phyloP scores from a whole-genome alignment of 2,329 filamentous ascomycete genomes.

The Colletotrichum lentis region DNA sequence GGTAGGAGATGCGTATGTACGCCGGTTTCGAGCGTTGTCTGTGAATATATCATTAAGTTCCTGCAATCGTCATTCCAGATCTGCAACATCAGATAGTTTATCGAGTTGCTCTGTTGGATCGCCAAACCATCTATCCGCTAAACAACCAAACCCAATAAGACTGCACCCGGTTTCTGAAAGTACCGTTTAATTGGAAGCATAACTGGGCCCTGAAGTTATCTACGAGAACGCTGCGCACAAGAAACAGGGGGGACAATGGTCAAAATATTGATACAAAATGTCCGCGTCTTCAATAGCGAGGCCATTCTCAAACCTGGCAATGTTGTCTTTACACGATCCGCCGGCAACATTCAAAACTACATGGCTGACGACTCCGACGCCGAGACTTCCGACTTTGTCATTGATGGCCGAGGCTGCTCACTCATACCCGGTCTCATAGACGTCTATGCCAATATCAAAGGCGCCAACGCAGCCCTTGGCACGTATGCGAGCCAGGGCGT shows the following conservation, averaged over 20 bases:
- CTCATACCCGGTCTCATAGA: constrained; percentile 32
- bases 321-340: constrained; percentile 17
- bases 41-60: not conserved
- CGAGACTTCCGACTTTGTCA: not conserved
- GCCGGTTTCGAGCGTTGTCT: not conserved
- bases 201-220: too few species aligned
- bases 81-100: not conserved
- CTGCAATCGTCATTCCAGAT: not conserved
- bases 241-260: constrained; percentile 1
- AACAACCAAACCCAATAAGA: not conserved
- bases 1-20: too few species aligned
- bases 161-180: not conserved
- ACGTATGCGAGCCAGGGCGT: constrained; percentile 16
- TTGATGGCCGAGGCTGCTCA: constrained; percentile 21
- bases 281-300: constrained; percentile 39
- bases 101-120: not conserved
- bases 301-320: not conserved
- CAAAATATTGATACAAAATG: constrained; percentile 19
- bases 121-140: not conserved
- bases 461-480: constrained; percentile 12
- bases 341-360: not conserved
- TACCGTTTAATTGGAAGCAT: not conserved
- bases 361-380: constrained; percentile 6
- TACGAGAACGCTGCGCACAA: not conserved
- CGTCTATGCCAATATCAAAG: constrained; percentile 15